Percentiles rank a stretch among this genome's conserved stretches.
phyloP scores from a whole-genome alignment of 2,329 filamentous ascomycete genomes.

The Phoma sp. region DNA sequence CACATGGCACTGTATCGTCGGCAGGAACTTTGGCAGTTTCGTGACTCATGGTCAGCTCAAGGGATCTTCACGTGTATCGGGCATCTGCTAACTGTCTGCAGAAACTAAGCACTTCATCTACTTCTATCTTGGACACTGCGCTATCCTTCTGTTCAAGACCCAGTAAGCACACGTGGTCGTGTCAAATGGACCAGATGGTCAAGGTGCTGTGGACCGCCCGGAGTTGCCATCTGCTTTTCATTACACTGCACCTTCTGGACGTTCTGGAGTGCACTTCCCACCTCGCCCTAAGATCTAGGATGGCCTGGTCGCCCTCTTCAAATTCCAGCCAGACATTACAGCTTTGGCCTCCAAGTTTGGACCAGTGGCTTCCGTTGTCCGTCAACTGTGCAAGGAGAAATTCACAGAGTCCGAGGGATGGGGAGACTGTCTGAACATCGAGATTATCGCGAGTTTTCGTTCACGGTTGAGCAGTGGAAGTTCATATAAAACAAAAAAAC shows the following conservation, averaged over 20 bases:
- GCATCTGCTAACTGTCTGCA: slow-evolving; percentile 50
- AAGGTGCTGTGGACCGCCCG: slow-evolving; percentile 5
- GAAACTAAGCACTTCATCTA: slow-evolving; percentile 99
- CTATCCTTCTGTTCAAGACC: slow-evolving; percentile 98
- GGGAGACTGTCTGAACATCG: slow-evolving; percentile 20
- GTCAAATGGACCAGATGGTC: slow-evolving; percentile 13
- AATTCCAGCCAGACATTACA: background rate
- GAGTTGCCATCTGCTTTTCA: slow-evolving; percentile 5
- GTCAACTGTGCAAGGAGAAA: background rate
- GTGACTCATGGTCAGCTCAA: slow-evolving; percentile 84
- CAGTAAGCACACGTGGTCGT: slow-evolving; percentile 63
- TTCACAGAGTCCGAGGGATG: slow-evolving; percentile 11
- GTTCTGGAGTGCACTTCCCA: slow-evolving; percentile 11
- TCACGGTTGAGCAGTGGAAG: background rate
- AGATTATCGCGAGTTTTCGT: slow-evolving; percentile 31
- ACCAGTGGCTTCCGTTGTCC: background rate
- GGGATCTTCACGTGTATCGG: too few relatives aligned
- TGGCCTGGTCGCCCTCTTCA: background rate
- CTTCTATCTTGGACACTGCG: slow-evolving; percentile 98
- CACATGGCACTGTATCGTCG: slow-evolving; percentile 99
- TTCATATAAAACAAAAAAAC: background rate
- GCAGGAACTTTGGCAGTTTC: slow-evolving; percentile 98
- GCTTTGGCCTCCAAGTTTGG: background rate
- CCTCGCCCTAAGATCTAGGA: slow-evolving; percentile 12
- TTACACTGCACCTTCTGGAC: background rate